Base-by-base conservation (phyloP, 306 rosid genomes). In the Pyrus bretschneideri region DNA sequence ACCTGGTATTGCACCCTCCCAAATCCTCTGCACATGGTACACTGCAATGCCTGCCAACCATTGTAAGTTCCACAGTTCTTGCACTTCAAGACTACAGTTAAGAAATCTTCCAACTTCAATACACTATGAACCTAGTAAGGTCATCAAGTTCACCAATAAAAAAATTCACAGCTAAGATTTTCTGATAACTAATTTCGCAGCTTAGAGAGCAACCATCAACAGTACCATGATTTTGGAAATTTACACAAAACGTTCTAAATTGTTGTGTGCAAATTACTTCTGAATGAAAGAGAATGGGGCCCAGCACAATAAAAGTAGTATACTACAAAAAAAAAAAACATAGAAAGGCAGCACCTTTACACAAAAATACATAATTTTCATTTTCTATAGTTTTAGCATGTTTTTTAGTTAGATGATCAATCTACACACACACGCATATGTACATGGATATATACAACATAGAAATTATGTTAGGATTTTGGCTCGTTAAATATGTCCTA, bases 1-100 rank as follows among this genome's bases (percentile, higher is more conserved):
- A 94, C 96, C 87, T 91, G 94, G 90, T 94, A 94, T 81, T 85
- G 91, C 87, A 94, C 97, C 87, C 78, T 88, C 71, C 98, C 98
- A 69, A 92, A 86, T 74, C 98, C 97, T 76, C 70, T 86, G 83
- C 98, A 94, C 96, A 86, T 85, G 19, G 92, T 92, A 77, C 97
- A 92, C 58, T 85, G 89, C 87, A 94, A 71, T 46, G 98, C 98
- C 84, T 87, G 91, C 98, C 98, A 94, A 76, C 98, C 98, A 69
- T 83, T 92, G 86, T 97, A 92, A 38, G 96, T 85, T 40, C 30
- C 67, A 81, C 98, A 94, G 75, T 92, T 78, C 85, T 97, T 94
- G 89, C 75, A 69, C 52, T 72, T 85, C 35, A 31, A 31, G 35
- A 31, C 35, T 31, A 3, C 35, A 31, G 5, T 31, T 31, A 31